Conservation (phyloP, 2,329 filamentous ascomycete genomes). For the Botrytis squamosa region DNA sequence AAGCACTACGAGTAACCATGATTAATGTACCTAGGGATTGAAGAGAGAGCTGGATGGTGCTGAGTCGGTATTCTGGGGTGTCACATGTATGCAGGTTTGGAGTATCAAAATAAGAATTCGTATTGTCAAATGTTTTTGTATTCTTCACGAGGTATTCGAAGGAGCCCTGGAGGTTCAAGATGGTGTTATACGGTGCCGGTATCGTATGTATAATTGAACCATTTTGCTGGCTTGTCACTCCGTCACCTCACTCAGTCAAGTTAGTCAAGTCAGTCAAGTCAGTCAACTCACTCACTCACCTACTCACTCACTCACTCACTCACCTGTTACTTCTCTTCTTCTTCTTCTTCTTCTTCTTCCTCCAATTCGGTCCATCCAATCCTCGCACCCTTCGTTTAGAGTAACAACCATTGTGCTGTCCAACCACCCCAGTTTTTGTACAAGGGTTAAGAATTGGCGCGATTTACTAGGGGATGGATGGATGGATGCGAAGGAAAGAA, state of each 20-base stretch:
- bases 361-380: slow-evolving; percentile 3
- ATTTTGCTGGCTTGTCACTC: not conserved
- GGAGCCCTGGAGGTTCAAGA: not conserved
- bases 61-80: no score
- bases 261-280: no score
- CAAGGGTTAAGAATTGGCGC: slow-evolving; percentile 10
- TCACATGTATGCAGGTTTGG: not conserved
- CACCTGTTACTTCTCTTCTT: not conserved
- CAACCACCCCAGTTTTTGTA: slow-evolving; percentile 16
- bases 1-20: not conserved
- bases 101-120: no score
- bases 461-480: not conserved
- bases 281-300: no score
- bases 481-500: not conserved
- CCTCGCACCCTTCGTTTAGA: slow-evolving; percentile 3
- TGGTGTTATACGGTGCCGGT: not conserved
- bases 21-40: not conserved
- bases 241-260: not conserved
- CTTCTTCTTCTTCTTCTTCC: no score
- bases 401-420: slow-evolving; percentile 15
- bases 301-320: not conserved
- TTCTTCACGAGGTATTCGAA: not conserved
- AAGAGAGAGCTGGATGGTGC: not conserved
- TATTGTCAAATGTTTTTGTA: not conserved
- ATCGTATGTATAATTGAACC: not conserved